These are phyloP conservation scores for Chionographis japonica DNA, from an alignment of 106 monocot species.

Conservation along the genomic window DNA sequence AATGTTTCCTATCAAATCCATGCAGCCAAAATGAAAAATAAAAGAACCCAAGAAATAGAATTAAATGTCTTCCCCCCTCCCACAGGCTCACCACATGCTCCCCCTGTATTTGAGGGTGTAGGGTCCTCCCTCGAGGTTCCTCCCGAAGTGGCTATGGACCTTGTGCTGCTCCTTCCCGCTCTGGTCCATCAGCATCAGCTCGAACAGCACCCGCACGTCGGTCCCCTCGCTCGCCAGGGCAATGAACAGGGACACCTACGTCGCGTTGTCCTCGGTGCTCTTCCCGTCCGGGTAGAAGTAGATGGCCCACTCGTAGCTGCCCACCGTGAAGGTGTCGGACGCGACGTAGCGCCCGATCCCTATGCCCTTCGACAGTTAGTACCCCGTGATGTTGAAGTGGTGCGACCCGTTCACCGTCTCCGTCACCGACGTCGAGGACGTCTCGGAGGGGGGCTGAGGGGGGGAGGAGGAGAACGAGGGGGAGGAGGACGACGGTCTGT, in stretches of 20 bases:
- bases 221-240: constrained; percentile 44
- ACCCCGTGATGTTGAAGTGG: constrained; percentile 44
- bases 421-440: constrained; percentile 39
- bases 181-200: constrained; percentile 43
- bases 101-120: constrained; percentile 49
- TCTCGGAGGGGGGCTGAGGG: constrained; percentile 22
- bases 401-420: constrained; percentile 46
- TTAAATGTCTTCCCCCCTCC: too few relatives aligned
- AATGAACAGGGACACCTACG: constrained; percentile 41
- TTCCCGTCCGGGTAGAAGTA: constrained; percentile 53
- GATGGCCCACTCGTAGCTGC: constrained; percentile 43
- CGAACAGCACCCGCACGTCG: constrained; percentile 49
- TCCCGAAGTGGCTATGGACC: constrained; percentile 38
- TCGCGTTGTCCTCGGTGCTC: constrained; percentile 34
- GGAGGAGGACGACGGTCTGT: neutral
- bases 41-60: too few relatives aligned
- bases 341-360: constrained; percentile 39
- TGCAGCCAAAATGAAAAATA: too few relatives aligned
- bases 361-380: constrained; percentile 38
- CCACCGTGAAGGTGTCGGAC: constrained; percentile 38
- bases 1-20: too few relatives aligned
- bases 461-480: too few relatives aligned
- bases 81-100: constrained; percentile 40
- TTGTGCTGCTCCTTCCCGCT: constrained; percentile 42
- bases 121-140: constrained; percentile 35